Evolutionary conservation across 768 basidiomycete species (phyloP), one percentile per base, ranked within the genome.

Genomic region (Kwoniella sp.): DNA sequence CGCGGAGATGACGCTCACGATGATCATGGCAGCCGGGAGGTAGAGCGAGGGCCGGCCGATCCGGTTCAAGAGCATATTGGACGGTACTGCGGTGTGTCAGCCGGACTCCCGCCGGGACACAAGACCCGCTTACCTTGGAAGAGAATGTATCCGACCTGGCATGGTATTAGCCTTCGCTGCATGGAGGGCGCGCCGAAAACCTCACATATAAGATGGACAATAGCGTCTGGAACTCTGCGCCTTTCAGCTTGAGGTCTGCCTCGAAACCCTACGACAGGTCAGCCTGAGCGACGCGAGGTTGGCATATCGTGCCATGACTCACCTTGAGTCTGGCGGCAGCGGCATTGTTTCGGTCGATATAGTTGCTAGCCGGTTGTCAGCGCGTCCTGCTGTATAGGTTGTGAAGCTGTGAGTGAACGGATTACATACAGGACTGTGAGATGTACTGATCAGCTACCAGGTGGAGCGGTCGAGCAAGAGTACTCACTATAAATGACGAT

Each of bases 31-130:
- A 12, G 56, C 40, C 3, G 63, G 63, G 1, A 76, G 60, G 56
- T 70, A 75, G 25, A 72, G 32, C 1, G 70, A 72, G 0, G 76
- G 75, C 7, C 60, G 49, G 0, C 59, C 57, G 36, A 70, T 65
- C 19, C 39, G 46, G 46, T 65, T 65, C 57, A 76, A 51, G 29
- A 73, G 23, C 63, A 74, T 65, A 50, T 75, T 76, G 4, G 59
- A 65, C 1, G 71, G 65, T 26, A 67, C 59, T 62, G 32, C 7
- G 31, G 25, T 3, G 28, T 6, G 40, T 56, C 45, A 55, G 48
- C 45, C 15, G 20, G 15, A 4, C n/a, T 29, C 8, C n/a, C 15
- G 15, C 23, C 25, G 28, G 14, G 2, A 20, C 19, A 11, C 19
- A 31, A 3, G 46, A n/a, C 5, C 19, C 20, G 27, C 49, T 34